Base-by-base conservation (phyloP, 192 early-diverging fungal genomes). In the Chytriomyces sp. region DNA sequence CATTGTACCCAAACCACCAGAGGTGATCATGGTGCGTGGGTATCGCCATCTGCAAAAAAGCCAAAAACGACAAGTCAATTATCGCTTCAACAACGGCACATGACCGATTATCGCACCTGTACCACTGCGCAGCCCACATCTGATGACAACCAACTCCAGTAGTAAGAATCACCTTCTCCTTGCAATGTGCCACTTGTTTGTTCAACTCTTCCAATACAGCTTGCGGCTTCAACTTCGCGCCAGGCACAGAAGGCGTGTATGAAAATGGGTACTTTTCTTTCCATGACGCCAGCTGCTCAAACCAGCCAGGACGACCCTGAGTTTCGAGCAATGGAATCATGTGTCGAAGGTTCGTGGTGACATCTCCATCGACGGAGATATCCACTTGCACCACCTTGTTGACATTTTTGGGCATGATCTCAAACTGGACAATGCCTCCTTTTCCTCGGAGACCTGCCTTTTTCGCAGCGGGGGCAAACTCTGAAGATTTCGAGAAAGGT, bases 351-450 rank as follows among this genome's bases (percentile, higher is more conserved):
- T 98, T 99, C 75, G 91, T 89, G 20, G 93, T 88, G 5, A 97
- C 96, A 80, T 99, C 97, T 47, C 97, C 97, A 82, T 97, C 96
- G 50, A 99, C 92, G 45, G 96, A 94, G 44, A 92, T 83, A 61
- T 94, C 94, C 35, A 92, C 94, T 77, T 94, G 89, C 50, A 99
- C 91, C 35, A 96, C 93, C 88, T 99, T 99, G 89, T 98, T 99
- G 89, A 99, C 98, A 84, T 99, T 97, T 89, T 99, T 99, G 79
- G 95, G 96, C 91, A 96, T 91, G 79, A 99, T 97, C 81, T 99
- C 97, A 90, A 99, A 99, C 83, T 99, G 97, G 68, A 95, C 90
- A 67, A 99, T 98, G 69, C 97, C 97, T 64, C 97, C 97, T 61
- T 92, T 93, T 71, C 91, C 89, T 75, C 93, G 92, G 28, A 86